Percentiles rank a stretch among this genome's conserved stretches.
These are phyloP conservation scores for Papiliotrema flavescens DNA, from an alignment of 1,284 basidiomycete species.

Conservation along the genomic window DNA sequence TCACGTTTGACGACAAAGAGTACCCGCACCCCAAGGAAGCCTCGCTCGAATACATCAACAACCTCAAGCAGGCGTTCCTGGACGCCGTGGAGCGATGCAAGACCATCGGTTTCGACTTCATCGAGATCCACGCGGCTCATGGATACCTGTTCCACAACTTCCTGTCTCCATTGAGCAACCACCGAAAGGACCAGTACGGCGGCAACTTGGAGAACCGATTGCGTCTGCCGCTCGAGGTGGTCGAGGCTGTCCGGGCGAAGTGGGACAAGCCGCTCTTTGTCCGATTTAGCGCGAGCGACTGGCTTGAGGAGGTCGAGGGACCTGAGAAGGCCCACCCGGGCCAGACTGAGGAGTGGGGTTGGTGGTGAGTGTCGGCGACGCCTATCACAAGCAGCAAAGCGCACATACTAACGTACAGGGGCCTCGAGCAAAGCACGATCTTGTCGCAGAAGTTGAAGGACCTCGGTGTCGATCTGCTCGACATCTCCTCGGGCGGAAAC, in stretches of 20 bases:
- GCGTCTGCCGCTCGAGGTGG: slow-evolving; percentile 62
- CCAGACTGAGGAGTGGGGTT: slow-evolving; percentile 50
- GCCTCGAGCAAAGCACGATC: slow-evolving; percentile 68
- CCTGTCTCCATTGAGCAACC: slow-evolving; percentile 67
- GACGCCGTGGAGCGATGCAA: slow-evolving; percentile 60
- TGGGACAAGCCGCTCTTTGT: slow-evolving; percentile 73
- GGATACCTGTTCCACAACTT: slow-evolving; percentile 63
- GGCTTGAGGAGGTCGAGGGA: slow-evolving; percentile 58
- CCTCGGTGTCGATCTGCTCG: slow-evolving; percentile 67
- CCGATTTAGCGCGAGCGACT: slow-evolving; percentile 70
- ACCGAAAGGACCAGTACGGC: slow-evolving; percentile 67
- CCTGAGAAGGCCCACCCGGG: slow-evolving; percentile 55
- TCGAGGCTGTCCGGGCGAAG: slow-evolving; percentile 55
- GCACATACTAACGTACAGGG: slow-evolving; percentile 53
- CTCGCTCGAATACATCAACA: slow-evolving; percentile 57
- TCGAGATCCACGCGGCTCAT: slow-evolving; percentile 74
- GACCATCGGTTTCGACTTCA: slow-evolving; percentile 69
- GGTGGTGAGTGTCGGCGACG: slow-evolving; percentile 35
- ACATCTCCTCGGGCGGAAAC: slow-evolving; percentile 67
- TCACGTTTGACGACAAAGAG: slow-evolving; percentile 54
- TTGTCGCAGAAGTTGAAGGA: slow-evolving; percentile 59
- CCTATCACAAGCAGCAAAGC: not conserved
- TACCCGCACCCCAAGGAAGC: slow-evolving; percentile 60
- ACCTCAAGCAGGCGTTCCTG: slow-evolving; percentile 63
- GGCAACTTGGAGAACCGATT: slow-evolving; percentile 69